A percentile compares a stretch with the other conserved stretches of the same genome.
Conservation (phyloP, 495 filamentous ascomycete genomes). For the Penicilliopsis zonata region DNA sequence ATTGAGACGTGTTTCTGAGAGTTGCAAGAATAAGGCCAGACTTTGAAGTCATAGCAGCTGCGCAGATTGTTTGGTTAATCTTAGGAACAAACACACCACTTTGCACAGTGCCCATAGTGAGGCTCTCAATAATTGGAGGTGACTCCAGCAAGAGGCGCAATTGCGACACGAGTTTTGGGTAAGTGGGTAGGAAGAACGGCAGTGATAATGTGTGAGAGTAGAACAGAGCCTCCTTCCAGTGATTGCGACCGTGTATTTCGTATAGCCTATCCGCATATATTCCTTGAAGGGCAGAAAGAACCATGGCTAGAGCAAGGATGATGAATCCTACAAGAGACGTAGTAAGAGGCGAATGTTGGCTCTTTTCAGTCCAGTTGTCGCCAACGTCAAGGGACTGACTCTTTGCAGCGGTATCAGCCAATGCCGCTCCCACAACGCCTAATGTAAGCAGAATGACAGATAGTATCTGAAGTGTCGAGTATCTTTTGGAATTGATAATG, state of each 20-base stretch:
- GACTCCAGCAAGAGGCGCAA: conserved; percentile 36
- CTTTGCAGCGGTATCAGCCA: conserved; percentile 77
- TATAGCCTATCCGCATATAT: conserved; percentile 90
- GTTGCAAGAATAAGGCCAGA: neutral
- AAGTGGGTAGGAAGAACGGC: conserved; percentile 47
- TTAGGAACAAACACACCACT: neutral
- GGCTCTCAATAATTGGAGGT: conserved; percentile 22
- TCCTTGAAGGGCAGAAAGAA: conserved; percentile 88
- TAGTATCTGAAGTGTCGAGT: conserved; percentile 64
- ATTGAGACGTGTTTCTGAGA: too few species aligned
- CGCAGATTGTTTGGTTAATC: neutral
- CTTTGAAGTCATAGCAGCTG: neutral
- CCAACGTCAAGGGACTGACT: conserved; percentile 32
- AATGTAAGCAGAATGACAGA: conserved; percentile 72
- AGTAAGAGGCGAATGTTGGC: conserved; percentile 6
- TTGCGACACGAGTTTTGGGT: conserved; percentile 31
- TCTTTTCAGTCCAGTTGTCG: conserved; percentile 1
- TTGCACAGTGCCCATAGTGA: conserved; percentile 12
- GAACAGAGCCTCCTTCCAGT: conserved; percentile 95
- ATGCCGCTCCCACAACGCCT: conserved; percentile 75
- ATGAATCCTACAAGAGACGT: conserved; percentile 62
- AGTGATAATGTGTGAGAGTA: conserved; percentile 77
- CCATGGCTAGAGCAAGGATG: conserved; percentile 78
- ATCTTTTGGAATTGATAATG: conserved; percentile 66
- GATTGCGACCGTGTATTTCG: conserved; percentile 58